phyloP scores from a whole-genome alignment of 1,284 basidiomycete genomes.

The Trichosporon sp. region DNA sequence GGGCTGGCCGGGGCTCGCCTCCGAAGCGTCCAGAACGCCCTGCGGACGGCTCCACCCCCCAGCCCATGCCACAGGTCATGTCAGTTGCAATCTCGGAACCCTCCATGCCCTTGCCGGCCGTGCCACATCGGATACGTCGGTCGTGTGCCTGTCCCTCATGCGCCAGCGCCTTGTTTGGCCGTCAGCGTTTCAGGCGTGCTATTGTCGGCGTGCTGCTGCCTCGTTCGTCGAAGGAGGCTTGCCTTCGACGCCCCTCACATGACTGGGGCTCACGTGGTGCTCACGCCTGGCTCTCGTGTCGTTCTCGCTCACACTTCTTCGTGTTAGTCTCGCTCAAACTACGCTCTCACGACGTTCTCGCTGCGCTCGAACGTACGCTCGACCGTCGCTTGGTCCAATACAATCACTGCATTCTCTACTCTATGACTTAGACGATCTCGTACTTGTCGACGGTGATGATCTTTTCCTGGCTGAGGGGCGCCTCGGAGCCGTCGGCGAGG shows the following conservation, averaged over 20 bases:
- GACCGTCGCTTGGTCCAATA: neutral
- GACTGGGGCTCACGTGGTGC: neutral
- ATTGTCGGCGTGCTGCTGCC: no score
- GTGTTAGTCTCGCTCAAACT: no score
- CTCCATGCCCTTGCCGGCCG: neutral
- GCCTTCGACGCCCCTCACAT: neutral
- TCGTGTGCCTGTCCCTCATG: neutral
- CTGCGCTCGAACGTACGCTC: neutral
- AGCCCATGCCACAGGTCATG: neutral
- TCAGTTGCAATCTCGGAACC: no score
- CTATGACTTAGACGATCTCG: conserved; percentile 48
- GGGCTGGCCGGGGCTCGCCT: no score
- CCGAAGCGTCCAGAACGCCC: no score
- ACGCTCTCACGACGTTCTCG: neutral
- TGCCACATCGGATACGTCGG: neutral
- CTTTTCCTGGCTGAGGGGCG: conserved; percentile 72
- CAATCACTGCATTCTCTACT: neutral
- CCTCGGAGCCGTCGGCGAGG: conserved; percentile 56
- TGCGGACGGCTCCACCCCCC: no score
- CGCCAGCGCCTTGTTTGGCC: neutral
- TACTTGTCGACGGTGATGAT: conserved; percentile 67
- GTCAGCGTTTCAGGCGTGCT: neutral
- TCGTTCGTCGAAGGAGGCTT: no score
- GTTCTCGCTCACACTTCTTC: no score
- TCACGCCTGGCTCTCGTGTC: neutral